Base-by-base conservation (phyloP, 1,139 yeast genomes). In the Candida tropicalis region DNA sequence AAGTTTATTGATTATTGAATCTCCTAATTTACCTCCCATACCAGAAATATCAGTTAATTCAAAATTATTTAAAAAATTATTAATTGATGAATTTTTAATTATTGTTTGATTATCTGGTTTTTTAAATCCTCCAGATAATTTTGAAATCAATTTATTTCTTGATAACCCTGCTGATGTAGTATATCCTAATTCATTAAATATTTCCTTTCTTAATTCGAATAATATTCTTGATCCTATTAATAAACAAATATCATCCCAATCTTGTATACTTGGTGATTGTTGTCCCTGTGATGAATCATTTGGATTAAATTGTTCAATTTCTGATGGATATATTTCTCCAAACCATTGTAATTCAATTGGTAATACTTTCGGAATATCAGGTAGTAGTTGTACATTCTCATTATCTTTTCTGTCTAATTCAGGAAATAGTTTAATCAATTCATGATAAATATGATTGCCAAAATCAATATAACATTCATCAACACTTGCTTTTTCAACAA, bases 81-180 rank as follows among this genome's bases (percentile, higher is more conserved):
- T 53, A 1, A 83, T 68, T 20, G 77, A 66, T 5, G 59, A 56
- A 40, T 78, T 77, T 32, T 84, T 63, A 0, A 93, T 71, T 2
- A 87, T 73, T 0, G 97, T 89, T 59, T 93, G 99, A 39, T 83
- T 80, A 59, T 89, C 84, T 0, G 99, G 99, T 55, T 93, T 93
- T 42, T 77, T 75, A 54, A 71, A 83, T 3, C 93, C 96, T 10
- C 95, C 90, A 0, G 96, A 97, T n/a, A 93, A 66, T 59, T 93
- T 93, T 3, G 97, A 93, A 17, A 91, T 63, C 2, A 82, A 77
- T 59, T 89, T 89, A 44, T 82, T 87, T 16, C 85, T 68, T 0
- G 88, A 87, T 2, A 93, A 65, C 0, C 99, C 99, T 15, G 95
- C 95, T 0, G 97, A 89, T 0, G 98, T 89, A 0, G 95, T 88